Base-by-base conservation (phyloP, 83 land plant species). In the Picea mariana region DNA sequence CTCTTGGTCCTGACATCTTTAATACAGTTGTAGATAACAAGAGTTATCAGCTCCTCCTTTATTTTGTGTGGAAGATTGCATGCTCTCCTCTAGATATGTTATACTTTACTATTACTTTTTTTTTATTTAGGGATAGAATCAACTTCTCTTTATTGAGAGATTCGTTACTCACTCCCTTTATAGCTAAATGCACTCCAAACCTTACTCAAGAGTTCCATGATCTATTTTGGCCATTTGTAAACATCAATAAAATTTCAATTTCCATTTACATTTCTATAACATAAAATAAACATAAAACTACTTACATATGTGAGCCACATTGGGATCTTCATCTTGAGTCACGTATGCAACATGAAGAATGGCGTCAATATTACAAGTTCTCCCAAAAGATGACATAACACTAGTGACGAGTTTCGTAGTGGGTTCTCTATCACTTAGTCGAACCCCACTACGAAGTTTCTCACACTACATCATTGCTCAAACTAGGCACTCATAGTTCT, bases 341-440 rank as follows among this genome's bases (percentile, higher is more conserved):
- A 88, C 93, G 67, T 96, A 90, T 13, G 97, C 99, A n/a, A 93
- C 96, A 77, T 88, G 94, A 40, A 96, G 77, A 75, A 96, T 93
- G 16, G 89, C 84, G 79, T 96, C 92, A 73, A 96, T 95, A 78
- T 92, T 92, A 63, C 96, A 83, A 27, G 87, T 27, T 77, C 81
- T 87, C 9, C 83, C 90, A 11, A 94, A 88, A 8, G 97, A 96
- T 13, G 92, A 87, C 27, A 97, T 97, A 16, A 93, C 94, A 11
- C 84, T 79, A 16, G 89, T 85, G 31, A 91, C 87, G 64, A 90
- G 80, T 2, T 55, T 83, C 82, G 24, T 84, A 78, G 44, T 85
- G 81, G 18, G 85, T n/a, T 0, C 73, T 80, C 68, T 85, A 12
- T 75, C 73, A 21, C 80, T 40, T 38, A 85, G 88, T 67, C 62